Evolutionary conservation across 2,329 filamentous ascomycete species (phyloP), one percentile per base, ranked within the genome.

Genomic region (Xylariomycetidae sp.): DNA sequence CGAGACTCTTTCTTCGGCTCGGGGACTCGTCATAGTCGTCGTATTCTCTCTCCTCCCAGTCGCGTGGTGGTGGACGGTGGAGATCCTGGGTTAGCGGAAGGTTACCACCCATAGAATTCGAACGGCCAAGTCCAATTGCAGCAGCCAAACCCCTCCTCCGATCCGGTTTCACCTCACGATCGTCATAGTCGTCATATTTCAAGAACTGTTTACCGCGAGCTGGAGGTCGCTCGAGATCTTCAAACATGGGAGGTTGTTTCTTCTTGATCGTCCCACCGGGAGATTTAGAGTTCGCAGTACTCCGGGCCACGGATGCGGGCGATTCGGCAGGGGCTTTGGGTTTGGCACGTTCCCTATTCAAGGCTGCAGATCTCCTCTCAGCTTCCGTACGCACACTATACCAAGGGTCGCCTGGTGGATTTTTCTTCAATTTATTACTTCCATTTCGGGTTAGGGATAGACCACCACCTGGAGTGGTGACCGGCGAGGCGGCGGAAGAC

Each of bases 371-470:
- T 37, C 48, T 59, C 19, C 59, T 61, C 34, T 70, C 69, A 3
- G 63, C 60, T 18, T 69, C 66, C n/a, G 50, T 53, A 22, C 67
- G 61, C 16, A 55, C 53, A 31, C 55, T 58, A 43, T 65, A 63
- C 63, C 66, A 68, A 2, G 63, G 56, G 30, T 78, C 72, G n/a
- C 56, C 62, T 2, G 75, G 72, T 1, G 71, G 74, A 3, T 74
- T 67, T 41, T 80, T 80, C 49, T 63, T 70, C 22, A 78, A 57
- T 48, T 74, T 80, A 44, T 77, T 77, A 46, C 74, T 80, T n/a
- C 62, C 68, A 35, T 58, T 72, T 31, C 72, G 66, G 7, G 59
- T 51, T 20, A 69, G 44, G 37, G 63, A 58, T 31, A 64, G 59
- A 25, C 59, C 56, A 17, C 57, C 56, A 5, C 48, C 48, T 3